Conservation (phyloP, 306 rosid species). For the Lathyrus aphaca region DNA sequence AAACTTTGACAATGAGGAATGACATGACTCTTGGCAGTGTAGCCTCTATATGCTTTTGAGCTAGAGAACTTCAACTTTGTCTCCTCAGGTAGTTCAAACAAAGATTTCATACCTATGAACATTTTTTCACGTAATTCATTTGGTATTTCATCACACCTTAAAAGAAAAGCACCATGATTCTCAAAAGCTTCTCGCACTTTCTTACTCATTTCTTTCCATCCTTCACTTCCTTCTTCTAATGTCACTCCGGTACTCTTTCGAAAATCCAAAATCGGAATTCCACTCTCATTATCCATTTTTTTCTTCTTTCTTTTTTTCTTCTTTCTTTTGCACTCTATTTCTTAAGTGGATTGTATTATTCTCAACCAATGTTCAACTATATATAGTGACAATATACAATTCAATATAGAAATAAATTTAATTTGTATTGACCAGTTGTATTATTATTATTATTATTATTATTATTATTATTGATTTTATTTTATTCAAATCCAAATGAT, state of each 20-base stretch:
- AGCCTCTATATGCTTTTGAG: conserved; percentile 41
- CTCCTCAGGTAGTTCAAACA: conserved; percentile 60
- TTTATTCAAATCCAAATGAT: too few species aligned
- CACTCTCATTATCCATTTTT: conserved; percentile 23
- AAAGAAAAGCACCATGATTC: conserved; percentile 38
- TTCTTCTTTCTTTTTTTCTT: background rate
- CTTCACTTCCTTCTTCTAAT: conserved; percentile 40
- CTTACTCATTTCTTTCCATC: conserved; percentile 18
- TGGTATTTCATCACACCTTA: conserved; percentile 24
- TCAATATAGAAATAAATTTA: too few species aligned
- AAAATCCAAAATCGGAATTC: conserved; percentile 37
- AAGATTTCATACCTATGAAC: conserved; percentile 35
- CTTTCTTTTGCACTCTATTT: background rate
- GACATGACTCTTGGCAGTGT: conserved; percentile 28
- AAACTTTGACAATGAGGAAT: conserved; percentile 50
- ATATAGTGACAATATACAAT: too few species aligned
- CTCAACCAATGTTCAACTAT: too few species aligned
- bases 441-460: too few species aligned
- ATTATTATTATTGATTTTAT: too few species aligned
- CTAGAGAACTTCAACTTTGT: conserved; percentile 43
- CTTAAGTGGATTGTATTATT: background rate
- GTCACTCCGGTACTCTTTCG: background rate
- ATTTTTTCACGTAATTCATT: conserved; percentile 24
- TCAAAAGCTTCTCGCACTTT: conserved; percentile 26
- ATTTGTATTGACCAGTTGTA: too few species aligned